A percentile compares a stretch with the other conserved stretches of the same genome.
Conservation (phyloP, 179 eudicot genomes). For the Spinacia oleracea region DNA sequence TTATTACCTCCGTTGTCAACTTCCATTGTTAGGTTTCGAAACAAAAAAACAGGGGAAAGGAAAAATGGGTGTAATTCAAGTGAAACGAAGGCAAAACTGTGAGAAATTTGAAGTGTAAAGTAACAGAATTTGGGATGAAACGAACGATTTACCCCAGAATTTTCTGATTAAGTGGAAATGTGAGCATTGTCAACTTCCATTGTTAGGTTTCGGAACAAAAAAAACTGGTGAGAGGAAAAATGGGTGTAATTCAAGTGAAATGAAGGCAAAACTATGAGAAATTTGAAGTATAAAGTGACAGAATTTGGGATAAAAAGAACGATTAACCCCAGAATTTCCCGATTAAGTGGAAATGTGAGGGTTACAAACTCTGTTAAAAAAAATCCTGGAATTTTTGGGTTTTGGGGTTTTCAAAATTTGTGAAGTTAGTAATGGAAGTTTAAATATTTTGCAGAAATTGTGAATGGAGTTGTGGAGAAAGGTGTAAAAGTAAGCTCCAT, state of each 20-base stretch:
- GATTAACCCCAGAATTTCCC: too few species aligned
- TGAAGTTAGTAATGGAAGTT: neutral
- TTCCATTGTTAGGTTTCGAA: neutral
- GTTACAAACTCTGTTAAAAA: neutral
- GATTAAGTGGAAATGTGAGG: neutral
- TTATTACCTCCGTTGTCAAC: neutral
- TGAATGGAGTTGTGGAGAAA: neutral
- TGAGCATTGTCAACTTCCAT: neutral
- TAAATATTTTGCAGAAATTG: neutral
- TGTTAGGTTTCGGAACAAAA: too few species aligned
- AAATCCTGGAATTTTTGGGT: neutral
- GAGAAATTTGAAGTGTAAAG: neutral
- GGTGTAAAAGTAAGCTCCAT: slow-evolving; percentile 2
- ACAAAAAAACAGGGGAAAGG: neutral
- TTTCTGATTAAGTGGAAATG: too few species aligned
- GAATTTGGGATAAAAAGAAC: neutral
- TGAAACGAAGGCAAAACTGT: neutral
- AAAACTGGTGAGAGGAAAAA: slow-evolving; percentile 8
- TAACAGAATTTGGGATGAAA: too few species aligned
- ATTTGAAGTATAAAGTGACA: neutral
- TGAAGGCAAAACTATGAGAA: neutral
- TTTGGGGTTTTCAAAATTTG: neutral
- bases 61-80: neutral
- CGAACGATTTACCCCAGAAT: too few species aligned
- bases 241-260: neutral